A percentile compares a stretch with the other conserved stretches of the same genome.
Evolutionary conservation across 257 asterid genomes (phyloP).

Genomic region (Solanum okadae): DNA sequence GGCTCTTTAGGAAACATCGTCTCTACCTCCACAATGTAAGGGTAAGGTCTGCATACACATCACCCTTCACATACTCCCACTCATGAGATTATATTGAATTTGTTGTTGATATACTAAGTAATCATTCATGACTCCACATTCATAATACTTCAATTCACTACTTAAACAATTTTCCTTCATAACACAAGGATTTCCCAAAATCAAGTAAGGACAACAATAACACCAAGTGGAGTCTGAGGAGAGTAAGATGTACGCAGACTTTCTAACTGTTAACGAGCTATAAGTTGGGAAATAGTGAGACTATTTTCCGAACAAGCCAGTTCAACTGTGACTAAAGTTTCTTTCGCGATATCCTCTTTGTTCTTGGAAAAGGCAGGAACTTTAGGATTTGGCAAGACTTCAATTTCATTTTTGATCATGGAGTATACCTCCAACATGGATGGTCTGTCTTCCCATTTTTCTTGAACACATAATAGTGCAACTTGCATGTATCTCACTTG

Average conservation of each 20-base stretch:
- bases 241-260: neutral
- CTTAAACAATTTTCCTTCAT: neutral
- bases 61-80: neutral
- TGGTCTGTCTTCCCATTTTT: constrained; percentile 25
- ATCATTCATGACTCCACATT: neutral
- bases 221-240: neutral
- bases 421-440: constrained; percentile 30
- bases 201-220: neutral
- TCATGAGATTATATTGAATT: neutral
- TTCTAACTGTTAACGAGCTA: constrained; percentile 5
- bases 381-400: constrained; percentile 8
- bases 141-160: neutral
- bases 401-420: constrained; percentile 19
- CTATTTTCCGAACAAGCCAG: constrained; percentile 3
- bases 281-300: constrained; percentile 7
- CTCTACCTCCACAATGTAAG: too few relatives aligned
- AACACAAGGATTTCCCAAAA: neutral
- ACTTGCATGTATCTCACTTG: constrained; percentile 21
- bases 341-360: neutral
- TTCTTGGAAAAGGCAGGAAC: constrained; percentile 21
- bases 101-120: neutral
- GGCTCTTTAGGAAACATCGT: too few relatives aligned
- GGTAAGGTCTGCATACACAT: neutral
- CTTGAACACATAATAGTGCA: constrained; percentile 34
- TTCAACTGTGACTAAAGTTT: neutral